Evolutionary conservation across 2,329 filamentous ascomycete species (phyloP), one percentile per base, ranked within the genome.

Genomic region (Alternaria atra): DNA sequence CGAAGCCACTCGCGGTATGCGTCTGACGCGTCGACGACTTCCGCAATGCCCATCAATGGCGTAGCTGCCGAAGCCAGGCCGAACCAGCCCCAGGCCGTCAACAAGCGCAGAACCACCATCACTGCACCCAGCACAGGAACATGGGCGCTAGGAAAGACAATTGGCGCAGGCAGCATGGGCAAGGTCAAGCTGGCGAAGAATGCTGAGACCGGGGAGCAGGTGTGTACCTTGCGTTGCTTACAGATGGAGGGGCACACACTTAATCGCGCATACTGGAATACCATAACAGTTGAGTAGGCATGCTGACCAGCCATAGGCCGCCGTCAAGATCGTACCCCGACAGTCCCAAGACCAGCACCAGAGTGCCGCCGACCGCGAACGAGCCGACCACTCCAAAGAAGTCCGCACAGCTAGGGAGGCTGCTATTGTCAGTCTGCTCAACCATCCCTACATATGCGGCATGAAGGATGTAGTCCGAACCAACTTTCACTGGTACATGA

Each of bases 401-500:
- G 91, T 98, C 69, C 89, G 95, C 60, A 98, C 95, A 13, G 93
- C 94, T 40, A 89, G 95, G 74, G 95, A 99, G 79, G 94, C 95
- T 42, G 95, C 95, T 69, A 98, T 99, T 74, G 94, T 97, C 65
- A 97, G 92, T 27, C 88, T 99, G 48, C 87, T 97, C 58, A 93
- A 93, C 74, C 95, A 98, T 74, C 95, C 94, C 13, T 96, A 97
- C 76, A 96, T 99, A 60, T 98, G 95, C 78, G 93, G 92, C 60
- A 91, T 99, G 86, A 89, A 93, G 67, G 95, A 99, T 81, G 93
- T 97, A 27, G 91, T 98, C 58, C 90, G 94, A 59, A 98, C 95
- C 52, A 94, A 95, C 74, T 95, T 97, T 78, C 95, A 99, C 80
- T 99, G 95, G 95, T 99, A 99, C 81, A 99, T 99, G 95, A 89